A percentile compares a stretch with the other conserved stretches of the same genome.
These are phyloP conservation scores for Zygnema circumcarinatum DNA, from an alignment of 139 green algal species.

Conservation along the genomic window DNA sequence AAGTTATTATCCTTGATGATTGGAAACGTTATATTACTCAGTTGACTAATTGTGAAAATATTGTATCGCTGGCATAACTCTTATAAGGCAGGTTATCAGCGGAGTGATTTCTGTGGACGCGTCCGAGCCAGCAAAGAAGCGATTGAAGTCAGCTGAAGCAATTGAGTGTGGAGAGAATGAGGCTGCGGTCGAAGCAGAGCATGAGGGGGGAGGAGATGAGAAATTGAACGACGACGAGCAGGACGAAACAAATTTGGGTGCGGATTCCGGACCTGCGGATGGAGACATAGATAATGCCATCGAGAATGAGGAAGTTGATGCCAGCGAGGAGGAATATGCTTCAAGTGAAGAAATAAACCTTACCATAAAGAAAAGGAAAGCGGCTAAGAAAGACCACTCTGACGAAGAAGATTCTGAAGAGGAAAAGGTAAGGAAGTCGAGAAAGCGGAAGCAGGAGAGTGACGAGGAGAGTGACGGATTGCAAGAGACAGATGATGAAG, in stretches of 20 bases:
- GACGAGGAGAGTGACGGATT: not conserved
- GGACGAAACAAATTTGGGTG: not conserved
- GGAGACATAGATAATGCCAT: not conserved
- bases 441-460: not conserved
- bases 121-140: too few species aligned
- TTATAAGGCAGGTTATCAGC: too few species aligned
- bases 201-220: conserved; percentile 1
- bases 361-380: not conserved
- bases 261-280: not conserved
- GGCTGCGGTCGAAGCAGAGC: too few species aligned
- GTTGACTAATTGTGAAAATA: too few species aligned
- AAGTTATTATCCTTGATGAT: too few species aligned
- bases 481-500: conserved; percentile 9
- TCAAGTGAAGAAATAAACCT: not conserved
- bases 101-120: too few species aligned
- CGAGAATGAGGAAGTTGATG: not conserved
- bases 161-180: too few species aligned
- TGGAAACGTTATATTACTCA: too few species aligned
- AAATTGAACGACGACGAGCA: conserved; percentile 19
- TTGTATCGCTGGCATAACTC: too few species aligned
- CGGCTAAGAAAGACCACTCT: not conserved
- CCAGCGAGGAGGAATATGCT: not conserved
- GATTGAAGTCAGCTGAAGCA: too few species aligned
- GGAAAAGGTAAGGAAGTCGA: not conserved
- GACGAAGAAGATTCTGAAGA: not conserved